Conservation (phyloP, 768 basidiomycete species). For the Trametes cingulata region DNA sequence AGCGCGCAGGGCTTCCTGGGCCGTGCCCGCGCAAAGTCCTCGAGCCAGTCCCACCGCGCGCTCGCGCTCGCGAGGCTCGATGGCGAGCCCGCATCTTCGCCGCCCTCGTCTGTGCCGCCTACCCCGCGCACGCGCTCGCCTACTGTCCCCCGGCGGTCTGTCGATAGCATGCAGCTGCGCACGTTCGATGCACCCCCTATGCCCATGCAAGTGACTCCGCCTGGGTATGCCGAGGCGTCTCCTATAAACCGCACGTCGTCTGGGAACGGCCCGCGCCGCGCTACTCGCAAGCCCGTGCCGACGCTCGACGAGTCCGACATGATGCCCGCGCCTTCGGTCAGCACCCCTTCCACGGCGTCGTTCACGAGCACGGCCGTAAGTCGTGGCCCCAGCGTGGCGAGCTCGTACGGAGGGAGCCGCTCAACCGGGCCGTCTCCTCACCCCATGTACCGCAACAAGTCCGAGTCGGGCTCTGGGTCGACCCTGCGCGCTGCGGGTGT, state of each 20-base stretch:
- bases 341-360: neutral
- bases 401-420: neutral
- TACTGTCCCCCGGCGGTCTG: constrained; percentile 6
- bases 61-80: constrained; percentile 21
- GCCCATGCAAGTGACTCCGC: neutral
- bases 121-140: constrained; percentile 13
- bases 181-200: constrained; percentile 1
- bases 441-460: constrained; percentile 12
- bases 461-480: constrained; percentile 16
- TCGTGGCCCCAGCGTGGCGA: neutral
- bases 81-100: neutral
- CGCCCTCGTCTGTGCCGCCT: constrained; percentile 1
- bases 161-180: constrained; percentile 11
- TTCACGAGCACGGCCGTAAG: neutral
- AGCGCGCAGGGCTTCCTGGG: constrained; percentile 4
- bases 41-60: constrained; percentile 17
- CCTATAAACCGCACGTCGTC: constrained; percentile 20
- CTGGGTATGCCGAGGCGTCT: neutral
- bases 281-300: constrained; percentile 28
- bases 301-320: constrained; percentile 15
- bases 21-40: constrained; percentile 4
- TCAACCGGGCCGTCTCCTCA: neutral
- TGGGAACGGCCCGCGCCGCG: constrained; percentile 13
- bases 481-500: constrained; percentile 17
- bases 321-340: neutral